Evolutionary conservation across 805 yeast species (phyloP).

Genomic region (Yarrowia sp.): DNA sequence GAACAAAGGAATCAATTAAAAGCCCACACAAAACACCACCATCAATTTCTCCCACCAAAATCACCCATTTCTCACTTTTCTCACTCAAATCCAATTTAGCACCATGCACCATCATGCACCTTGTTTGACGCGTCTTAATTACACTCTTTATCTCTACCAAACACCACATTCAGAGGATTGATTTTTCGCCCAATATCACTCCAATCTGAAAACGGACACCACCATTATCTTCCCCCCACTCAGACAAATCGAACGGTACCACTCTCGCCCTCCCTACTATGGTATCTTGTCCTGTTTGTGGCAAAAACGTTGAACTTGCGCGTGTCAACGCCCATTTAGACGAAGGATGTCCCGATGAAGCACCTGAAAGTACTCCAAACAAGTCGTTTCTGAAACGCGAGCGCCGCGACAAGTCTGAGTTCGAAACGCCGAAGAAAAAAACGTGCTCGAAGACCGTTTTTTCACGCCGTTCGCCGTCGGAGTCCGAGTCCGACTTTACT

Average conservation of each 20-base stretch:
- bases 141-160: neutral
- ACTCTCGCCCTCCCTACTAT: constrained; percentile 3
- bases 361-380: constrained; percentile 2
- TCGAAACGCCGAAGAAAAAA: constrained; percentile 28
- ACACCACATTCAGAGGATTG: too few relatives aligned
- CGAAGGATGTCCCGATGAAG: constrained; percentile 48
- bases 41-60: too few relatives aligned
- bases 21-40: too few relatives aligned
- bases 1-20: too few relatives aligned
- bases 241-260: neutral
- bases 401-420: constrained; percentile 6
- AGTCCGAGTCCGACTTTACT: constrained; percentile 19
- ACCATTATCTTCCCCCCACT: neutral
- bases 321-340: constrained; percentile 50
- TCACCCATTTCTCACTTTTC: too few relatives aligned
- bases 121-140: constrained; percentile 7
- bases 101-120: too few relatives aligned
- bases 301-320: constrained; percentile 47
- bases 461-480: constrained; percentile 36
- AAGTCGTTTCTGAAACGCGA: constrained; percentile 32
- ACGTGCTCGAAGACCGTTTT: constrained; percentile 25
- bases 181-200: neutral
- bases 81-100: too few relatives aligned
- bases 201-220: neutral
- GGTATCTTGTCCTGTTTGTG: constrained; percentile 45